These are phyloP conservation scores for Nannizzia gypsea DNA, from an alignment of 2,329 filamentous ascomycete genomes.

Conservation along the genomic window DNA sequence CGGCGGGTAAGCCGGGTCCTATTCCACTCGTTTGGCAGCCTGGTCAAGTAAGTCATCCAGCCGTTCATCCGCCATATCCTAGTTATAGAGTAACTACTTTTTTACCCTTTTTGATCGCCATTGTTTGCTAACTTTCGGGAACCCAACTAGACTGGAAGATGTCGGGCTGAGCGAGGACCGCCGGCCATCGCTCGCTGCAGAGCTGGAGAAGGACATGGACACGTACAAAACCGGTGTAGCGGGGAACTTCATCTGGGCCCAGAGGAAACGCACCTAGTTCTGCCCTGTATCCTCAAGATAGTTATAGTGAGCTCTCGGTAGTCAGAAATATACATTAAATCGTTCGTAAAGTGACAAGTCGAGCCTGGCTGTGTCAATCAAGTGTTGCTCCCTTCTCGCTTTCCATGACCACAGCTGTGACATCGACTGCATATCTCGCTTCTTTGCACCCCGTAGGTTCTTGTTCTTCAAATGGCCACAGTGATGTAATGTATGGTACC, in stretches of 20 bases:
- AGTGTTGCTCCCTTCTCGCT: too few species aligned
- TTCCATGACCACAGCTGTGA: too few species aligned
- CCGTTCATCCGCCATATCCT: too few species aligned
- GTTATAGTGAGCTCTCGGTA: too few species aligned
- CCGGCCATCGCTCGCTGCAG: background rate
- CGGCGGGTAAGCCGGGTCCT: background rate
- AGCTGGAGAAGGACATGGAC: conserved; percentile 2
- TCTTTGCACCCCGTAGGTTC: too few species aligned
- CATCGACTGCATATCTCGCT: too few species aligned
- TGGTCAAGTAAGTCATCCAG: background rate
- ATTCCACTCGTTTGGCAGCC: background rate
- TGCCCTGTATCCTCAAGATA: background rate
- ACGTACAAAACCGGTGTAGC: conserved; percentile 1
- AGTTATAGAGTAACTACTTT: background rate
- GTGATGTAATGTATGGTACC: too few species aligned
- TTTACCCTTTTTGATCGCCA: background rate
- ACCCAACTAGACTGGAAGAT: background rate
- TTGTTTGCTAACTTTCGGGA: background rate
- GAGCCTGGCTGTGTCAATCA: too few species aligned
- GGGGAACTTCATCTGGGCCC: background rate
- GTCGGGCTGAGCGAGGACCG: conserved; percentile 1
- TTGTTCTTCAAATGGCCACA: too few species aligned
- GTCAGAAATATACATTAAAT: too few species aligned
- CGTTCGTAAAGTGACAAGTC: too few species aligned
- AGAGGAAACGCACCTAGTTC: background rate